phyloP scores from a whole-genome alignment of 139 green algal species.

The Micromonas commoda region DNA sequence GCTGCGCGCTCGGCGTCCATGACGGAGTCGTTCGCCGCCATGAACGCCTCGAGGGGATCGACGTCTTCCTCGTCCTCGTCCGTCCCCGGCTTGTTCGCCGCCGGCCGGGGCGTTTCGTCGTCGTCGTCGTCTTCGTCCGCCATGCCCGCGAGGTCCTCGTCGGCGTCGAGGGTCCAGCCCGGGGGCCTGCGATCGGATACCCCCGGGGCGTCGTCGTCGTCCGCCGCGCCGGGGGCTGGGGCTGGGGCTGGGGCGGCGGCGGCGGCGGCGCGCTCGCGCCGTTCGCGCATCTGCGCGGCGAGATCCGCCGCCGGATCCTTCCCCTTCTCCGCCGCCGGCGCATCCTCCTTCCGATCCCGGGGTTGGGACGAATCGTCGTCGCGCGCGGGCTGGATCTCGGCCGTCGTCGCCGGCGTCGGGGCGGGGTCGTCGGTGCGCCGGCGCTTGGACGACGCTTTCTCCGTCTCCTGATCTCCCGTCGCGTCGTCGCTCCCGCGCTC shows the following conservation, averaged over 20 bases:
- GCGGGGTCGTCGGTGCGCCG: background rate
- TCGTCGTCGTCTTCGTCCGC: background rate
- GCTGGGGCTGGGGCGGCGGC: too few relatives aligned
- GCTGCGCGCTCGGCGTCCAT: slow-evolving; percentile 36
- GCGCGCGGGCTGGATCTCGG: background rate
- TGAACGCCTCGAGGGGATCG: slow-evolving; percentile 93
- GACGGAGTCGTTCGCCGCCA: slow-evolving; percentile 51
- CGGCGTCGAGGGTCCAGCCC: too few relatives aligned
- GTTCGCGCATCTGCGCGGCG: too few relatives aligned
- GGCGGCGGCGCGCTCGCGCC: too few relatives aligned
- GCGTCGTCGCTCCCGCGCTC: too few relatives aligned
- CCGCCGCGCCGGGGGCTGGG: too few relatives aligned
- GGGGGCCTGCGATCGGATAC: too few relatives aligned
- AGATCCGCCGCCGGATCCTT: background rate
- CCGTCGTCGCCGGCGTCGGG: background rate
- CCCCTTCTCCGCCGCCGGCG: background rate
- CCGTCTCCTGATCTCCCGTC: too few relatives aligned
- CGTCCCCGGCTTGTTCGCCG: background rate
- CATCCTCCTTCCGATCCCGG: too few relatives aligned
- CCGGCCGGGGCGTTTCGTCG: too few relatives aligned
- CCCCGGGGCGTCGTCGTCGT: too few relatives aligned
- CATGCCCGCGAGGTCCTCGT: background rate
- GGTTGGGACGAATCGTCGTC: too few relatives aligned
- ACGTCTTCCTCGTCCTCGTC: slow-evolving; percentile 33
- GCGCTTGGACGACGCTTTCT: background rate